Percentiles rank a stretch among this genome's conserved stretches.
Evolutionary conservation across 805 yeast species (phyloP).

Genomic region (Metschnikowia aberdeeniae): DNA sequence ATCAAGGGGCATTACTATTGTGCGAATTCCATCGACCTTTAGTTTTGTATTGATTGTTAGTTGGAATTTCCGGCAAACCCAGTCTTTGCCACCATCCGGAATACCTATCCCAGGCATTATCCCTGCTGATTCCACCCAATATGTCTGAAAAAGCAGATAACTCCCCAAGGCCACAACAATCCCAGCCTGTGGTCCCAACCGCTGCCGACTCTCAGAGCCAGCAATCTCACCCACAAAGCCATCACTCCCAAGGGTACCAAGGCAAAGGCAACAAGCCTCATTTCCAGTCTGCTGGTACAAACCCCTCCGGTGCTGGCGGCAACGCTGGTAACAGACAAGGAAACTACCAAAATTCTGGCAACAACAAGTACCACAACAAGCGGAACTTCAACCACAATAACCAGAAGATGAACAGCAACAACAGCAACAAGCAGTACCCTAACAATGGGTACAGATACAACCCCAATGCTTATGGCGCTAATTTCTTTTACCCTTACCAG

Average conservation of each 20-base stretch:
- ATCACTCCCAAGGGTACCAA: constrained; percentile 8
- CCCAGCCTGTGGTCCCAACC: background rate
- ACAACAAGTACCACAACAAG: constrained; percentile 15
- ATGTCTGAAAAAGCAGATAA: constrained; percentile 12
- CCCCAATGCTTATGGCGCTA: constrained; percentile 13
- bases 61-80: constrained; percentile 2
- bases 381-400: constrained; percentile 9
- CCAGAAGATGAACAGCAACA: constrained; percentile 7
- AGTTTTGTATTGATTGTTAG: constrained; percentile 4
- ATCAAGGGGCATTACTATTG: constrained; percentile 4
- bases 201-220: constrained; percentile 1
- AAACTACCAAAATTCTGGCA: constrained; percentile 18
- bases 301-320: constrained; percentile 7
- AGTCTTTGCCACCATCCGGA: constrained; percentile 2
- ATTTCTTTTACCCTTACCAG: constrained; percentile 14
- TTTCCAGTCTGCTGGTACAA: background rate
- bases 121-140: constrained; percentile 1
- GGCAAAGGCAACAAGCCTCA: constrained; percentile 2
- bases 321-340: constrained; percentile 11
- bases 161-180: constrained; percentile 5
- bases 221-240: constrained; percentile 3
- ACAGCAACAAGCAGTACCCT: constrained; percentile 16
- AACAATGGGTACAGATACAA: constrained; percentile 11
- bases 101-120: background rate
- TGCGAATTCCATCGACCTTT: constrained; percentile 1